Conservation (phyloP, 306 rosid genomes). For the Cucurbita moschata region DNA sequence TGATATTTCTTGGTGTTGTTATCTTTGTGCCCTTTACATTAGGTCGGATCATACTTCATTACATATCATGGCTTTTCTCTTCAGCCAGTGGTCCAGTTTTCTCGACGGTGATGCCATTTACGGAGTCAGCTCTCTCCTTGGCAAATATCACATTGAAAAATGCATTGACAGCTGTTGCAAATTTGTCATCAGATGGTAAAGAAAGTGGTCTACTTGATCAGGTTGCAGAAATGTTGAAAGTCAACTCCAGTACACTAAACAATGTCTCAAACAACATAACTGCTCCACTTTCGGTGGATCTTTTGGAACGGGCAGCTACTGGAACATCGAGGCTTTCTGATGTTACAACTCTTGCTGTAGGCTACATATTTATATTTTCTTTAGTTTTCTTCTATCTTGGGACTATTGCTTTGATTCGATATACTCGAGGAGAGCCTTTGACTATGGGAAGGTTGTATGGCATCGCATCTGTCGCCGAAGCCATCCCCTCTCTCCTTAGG, state of each 20-base stretch:
- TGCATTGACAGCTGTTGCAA: slow-evolving; percentile 62
- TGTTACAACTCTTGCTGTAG: slow-evolving; percentile 86
- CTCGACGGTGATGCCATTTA: slow-evolving; percentile 51
- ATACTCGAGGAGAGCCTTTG: slow-evolving; percentile 86
- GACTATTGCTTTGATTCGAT: slow-evolving; percentile 67
- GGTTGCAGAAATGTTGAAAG: slow-evolving; percentile 68
- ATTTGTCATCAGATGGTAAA: slow-evolving; percentile 56
- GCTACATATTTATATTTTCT: slow-evolving; percentile 66
- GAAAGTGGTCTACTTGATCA: slow-evolving; percentile 54
- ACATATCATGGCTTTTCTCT: slow-evolving; percentile 66
- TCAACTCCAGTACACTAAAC: slow-evolving; percentile 47
- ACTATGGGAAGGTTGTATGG: slow-evolving; percentile 78
- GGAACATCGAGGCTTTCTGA: slow-evolving; percentile 75
- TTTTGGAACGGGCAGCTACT: slow-evolving; percentile 49
- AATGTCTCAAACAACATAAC: slow-evolving; percentile 52
- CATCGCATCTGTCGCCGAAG: slow-evolving; percentile 80
- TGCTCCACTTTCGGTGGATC: slow-evolving; percentile 45
- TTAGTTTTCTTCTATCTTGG: slow-evolving; percentile 73
- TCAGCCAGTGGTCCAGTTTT: slow-evolving; percentile 53
- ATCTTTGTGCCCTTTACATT: slow-evolving; percentile 85
- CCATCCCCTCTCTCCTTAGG: slow-evolving; percentile 90
- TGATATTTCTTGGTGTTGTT: slow-evolving; percentile 96
- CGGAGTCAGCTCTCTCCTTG: slow-evolving; percentile 69
- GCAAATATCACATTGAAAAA: slow-evolving; percentile 81
- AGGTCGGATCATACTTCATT: slow-evolving; percentile 74